A percentile compares a stretch with the other conserved stretches of the same genome.
These are phyloP conservation scores for Malus domestica DNA, from an alignment of 306 rosid genomes.

Conservation along the genomic window DNA sequence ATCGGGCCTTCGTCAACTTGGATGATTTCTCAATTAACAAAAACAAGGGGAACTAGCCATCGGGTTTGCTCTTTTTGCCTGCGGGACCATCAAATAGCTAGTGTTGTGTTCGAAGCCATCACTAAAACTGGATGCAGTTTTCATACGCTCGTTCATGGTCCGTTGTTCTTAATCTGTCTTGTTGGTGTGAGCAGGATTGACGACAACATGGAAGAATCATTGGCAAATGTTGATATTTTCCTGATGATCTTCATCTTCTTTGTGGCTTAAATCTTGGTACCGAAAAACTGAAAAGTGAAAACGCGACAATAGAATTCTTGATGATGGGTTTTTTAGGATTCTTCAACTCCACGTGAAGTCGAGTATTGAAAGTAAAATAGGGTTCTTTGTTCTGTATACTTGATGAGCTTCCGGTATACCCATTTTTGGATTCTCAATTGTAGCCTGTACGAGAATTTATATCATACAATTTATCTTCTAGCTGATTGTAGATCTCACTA, in stretches of 20 bases:
- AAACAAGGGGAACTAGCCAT: conserved; percentile 91
- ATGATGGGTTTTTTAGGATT: background rate
- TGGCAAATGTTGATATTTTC: conserved; percentile 74
- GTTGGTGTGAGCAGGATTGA: conserved; percentile 61
- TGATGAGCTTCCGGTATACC: background rate
- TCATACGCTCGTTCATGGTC: background rate
- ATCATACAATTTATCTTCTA: background rate
- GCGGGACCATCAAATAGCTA: too few species aligned
- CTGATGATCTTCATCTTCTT: conserved; percentile 68
- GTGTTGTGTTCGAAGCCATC: background rate
- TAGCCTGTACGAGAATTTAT: background rate
- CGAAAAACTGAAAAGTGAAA: conserved; percentile 3
- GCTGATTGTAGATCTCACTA: background rate
- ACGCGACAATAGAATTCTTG: conserved; percentile 17
- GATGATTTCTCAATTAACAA: background rate
- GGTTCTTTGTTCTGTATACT: conserved; percentile 7
- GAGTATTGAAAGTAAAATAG: background rate
- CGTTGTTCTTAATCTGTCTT: conserved; percentile 19
- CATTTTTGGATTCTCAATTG: background rate
- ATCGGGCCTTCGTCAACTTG: conserved; percentile 3
- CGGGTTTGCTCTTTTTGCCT: conserved; percentile 45
- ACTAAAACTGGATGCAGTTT: background rate
- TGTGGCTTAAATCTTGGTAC: conserved; percentile 48
- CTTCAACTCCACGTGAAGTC: background rate
- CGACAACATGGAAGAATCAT: conserved; percentile 87